Conservation (phyloP, 179 eudicot genomes). For the Actinidia polygama region DNA sequence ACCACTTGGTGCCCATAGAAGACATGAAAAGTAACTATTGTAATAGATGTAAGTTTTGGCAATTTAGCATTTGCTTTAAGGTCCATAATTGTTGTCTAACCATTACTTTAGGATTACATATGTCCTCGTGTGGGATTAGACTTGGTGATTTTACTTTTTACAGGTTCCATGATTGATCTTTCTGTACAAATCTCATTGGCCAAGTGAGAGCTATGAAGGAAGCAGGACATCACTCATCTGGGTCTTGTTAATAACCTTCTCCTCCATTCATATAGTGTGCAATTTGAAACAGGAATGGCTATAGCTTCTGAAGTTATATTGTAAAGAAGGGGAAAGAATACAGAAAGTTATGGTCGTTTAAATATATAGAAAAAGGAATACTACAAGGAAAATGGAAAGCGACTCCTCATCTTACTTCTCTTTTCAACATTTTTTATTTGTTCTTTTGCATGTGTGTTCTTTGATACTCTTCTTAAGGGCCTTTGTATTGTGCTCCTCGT, state of each 20-base stretch:
- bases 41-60: background rate
- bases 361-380: background rate
- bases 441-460: too few species aligned
- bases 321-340: slow-evolving; percentile 19
- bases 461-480: too few species aligned
- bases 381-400: slow-evolving; percentile 13
- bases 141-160: background rate
- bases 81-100: background rate
- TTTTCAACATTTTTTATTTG: too few species aligned
- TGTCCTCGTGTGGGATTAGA: too few species aligned
- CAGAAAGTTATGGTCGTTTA: background rate
- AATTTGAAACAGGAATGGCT: slow-evolving; percentile 22
- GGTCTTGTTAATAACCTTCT: slow-evolving; percentile 13
- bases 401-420: too few species aligned
- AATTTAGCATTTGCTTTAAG: background rate
- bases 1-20: too few species aligned
- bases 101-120: background rate
- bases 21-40: background rate
- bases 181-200: slow-evolving; percentile 13
- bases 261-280: background rate
- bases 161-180: slow-evolving; percentile 24
- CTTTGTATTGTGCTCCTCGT: too few species aligned
- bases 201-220: background rate
- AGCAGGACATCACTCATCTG: slow-evolving; percentile 7
- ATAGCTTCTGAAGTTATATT: slow-evolving; percentile 28